These are phyloP conservation scores for Paraurostyla sp. DNA, from an alignment of 73 alveolate species.

Conservation along the genomic window DNA sequence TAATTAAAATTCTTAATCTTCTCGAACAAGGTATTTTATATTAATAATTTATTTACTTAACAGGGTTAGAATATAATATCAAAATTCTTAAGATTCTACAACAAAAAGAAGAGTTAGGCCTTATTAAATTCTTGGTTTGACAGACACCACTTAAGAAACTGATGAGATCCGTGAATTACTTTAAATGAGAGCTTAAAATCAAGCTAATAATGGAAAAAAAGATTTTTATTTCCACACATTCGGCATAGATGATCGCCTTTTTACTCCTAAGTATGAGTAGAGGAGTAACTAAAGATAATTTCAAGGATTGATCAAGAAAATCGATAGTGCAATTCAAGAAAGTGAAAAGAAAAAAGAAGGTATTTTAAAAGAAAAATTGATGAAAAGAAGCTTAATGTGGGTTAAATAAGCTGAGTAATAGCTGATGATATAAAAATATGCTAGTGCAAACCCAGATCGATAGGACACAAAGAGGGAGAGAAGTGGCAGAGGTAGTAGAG, in stretches of 20 bases:
- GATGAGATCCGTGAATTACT: conserved; percentile 22
- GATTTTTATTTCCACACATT: conserved; percentile 21
- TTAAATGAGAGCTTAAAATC: background rate
- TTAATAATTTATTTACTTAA: too few relatives aligned
- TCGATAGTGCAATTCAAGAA: background rate
- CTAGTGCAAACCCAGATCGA: too few relatives aligned
- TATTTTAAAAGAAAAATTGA: background rate
- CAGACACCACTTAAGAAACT: conserved; percentile 26
- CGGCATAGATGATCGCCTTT: conserved; percentile 34
- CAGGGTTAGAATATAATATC: too few relatives aligned
- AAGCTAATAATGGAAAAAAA: background rate
- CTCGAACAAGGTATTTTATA: too few relatives aligned
- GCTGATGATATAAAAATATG: too few relatives aligned
- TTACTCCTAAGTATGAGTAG: conserved; percentile 27
- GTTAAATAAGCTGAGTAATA: too few relatives aligned
- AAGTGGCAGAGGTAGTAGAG: too few relatives aligned
- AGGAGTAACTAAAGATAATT: background rate
- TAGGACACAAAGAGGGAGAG: too few relatives aligned
- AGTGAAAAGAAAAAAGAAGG: background rate
- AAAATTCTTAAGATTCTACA: too few relatives aligned
- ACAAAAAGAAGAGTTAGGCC: too few relatives aligned
- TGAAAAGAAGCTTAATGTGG: too few relatives aligned
- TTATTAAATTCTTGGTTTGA: conserved; percentile 12
- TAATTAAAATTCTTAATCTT: too few relatives aligned
- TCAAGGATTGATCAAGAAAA: background rate